Base-by-base conservation (phyloP, 176 grass and related monocot species). In the Lolium rigidum region DNA sequence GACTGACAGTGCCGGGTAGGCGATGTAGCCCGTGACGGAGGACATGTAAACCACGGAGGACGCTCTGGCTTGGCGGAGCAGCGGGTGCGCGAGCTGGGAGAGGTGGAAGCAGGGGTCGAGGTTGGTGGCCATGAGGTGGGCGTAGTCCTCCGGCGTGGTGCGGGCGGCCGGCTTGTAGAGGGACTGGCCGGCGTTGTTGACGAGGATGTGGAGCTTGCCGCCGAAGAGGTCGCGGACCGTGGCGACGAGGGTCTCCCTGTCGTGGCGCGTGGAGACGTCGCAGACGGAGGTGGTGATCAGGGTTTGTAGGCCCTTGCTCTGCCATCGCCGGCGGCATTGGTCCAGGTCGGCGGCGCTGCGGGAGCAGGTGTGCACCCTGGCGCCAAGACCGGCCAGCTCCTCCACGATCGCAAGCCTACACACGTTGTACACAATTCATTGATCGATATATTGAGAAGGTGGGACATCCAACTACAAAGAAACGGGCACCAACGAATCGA, bases 51-150 rank as follows among this genome's bases (percentile, higher is more conserved):
- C 78, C 18, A 92, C 79, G 35, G 8, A 68, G 73, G 64, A 63
- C n/a, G 38, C 74, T 41, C 63, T n/a, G 2, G 78, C 78, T 1
- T 37, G 4, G 0, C 41, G 60, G 52, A 92, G 83, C 46, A 92
- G 90, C 31, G 90, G 86, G 72, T 88, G 83, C 44, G 86, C 86
- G 21, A 92, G 86, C 56, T 78, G 79, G 54, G 72, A 67, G 48
- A 89, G 83, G 84, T 92, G 86, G 74, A 86, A 92, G 49, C 64
- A 77, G 3, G 90, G 65, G 24, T 88, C 90, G 1, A 92, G 51
- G 72, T 88, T 92, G 47, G 83, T 83, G 48, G 67, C 86, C 90
- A 88, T 88, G 6, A 82, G 16, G 9, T 17, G 54, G 1, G 71
- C 15, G 73, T 86, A 92, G 22, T 92, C 83, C 14, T 67, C 74